These are phyloP conservation scores for Lantana camara DNA, from an alignment of 257 asterid genomes.

Conservation along the genomic window DNA sequence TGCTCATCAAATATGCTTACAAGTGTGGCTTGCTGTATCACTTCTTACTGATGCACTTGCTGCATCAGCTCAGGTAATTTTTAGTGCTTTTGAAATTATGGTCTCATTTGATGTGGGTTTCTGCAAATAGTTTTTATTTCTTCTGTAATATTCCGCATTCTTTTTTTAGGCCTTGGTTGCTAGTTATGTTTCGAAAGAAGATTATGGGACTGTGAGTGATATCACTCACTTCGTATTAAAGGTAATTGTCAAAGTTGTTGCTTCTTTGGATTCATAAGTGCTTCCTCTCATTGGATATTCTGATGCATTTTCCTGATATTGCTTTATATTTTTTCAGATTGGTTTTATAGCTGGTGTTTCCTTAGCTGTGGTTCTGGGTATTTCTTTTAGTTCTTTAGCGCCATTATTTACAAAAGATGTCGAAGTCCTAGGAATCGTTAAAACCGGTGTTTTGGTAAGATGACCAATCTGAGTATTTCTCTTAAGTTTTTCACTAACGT, in stretches of 20 bases:
- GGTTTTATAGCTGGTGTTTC: slow-evolving; percentile 65
- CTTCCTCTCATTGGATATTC: slow-evolving; percentile 14
- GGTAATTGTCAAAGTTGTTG: slow-evolving; percentile 44
- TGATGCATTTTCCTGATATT: slow-evolving; percentile 11
- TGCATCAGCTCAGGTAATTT: slow-evolving; percentile 81
- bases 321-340: slow-evolving; percentile 47
- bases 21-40: slow-evolving; percentile 95
- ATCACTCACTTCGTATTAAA: slow-evolving; percentile 62
- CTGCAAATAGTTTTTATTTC: slow-evolving; percentile 2
- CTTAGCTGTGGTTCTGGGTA: slow-evolving; percentile 64
- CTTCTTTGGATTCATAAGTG: slow-evolving; percentile 10
- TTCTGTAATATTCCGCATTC: slow-evolving; percentile 10
- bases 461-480: background rate
- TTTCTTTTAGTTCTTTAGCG: slow-evolving; percentile 69
- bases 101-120: slow-evolving; percentile 17
- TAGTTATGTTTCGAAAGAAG: slow-evolving; percentile 68
- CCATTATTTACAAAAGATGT: slow-evolving; percentile 66
- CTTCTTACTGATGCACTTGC: slow-evolving; percentile 95
- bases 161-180: slow-evolving; percentile 76
- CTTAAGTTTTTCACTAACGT: slow-evolving; percentile 1
- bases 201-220: slow-evolving; percentile 67
- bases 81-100: slow-evolving; percentile 16
- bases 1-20: slow-evolving; percentile 92
- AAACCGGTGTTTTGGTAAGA: slow-evolving; percentile 72
- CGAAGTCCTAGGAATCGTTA: slow-evolving; percentile 62